Evolutionary conservation across 352 stramenopile genomes (phyloP), one percentile per base, ranked within the genome.

Genomic region (Globisporangium viniferum): DNA sequence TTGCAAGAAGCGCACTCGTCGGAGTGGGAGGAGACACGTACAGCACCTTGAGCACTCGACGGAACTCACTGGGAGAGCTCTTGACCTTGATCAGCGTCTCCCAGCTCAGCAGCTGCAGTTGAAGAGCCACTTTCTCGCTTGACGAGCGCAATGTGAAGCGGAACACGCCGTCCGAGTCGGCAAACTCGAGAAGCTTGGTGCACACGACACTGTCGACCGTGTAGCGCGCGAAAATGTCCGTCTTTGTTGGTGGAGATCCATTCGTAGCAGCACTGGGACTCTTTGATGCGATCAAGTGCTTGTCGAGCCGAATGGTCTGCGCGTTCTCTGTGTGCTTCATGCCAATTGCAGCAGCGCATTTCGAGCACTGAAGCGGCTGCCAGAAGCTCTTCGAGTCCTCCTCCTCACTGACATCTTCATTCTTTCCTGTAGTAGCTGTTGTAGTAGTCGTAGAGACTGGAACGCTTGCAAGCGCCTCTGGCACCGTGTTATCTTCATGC

Each of bases 91-190:
- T 73, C 75, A 81, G 88, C 3, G 82, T 84, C 33, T 94, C 84
- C 86, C 86, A 94, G 66, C 78, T 89, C 10, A 94, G 68, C 35
- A 94, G 59, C 59, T 94, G 86, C 57, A 92, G 33, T 46, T 55
- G 59, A 27, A 55, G 58, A 5, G 57, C 33, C 22, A 62, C 54
- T 4, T 64, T 10, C 20, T 51, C 62, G 12, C 4, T 5, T n/a
- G 58, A 14, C 35, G 68, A 9, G 22, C 64, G 24, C 57, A 94
- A 61, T 0, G 75, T 18, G 56, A 87, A 95, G 9, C 82, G 84
- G 56, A 95, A 95, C 14, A 90, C 73, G 5, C 87, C 87, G 31
- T 92, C 83, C 10, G 83, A 81, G 53, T 95, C 87, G 18, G 81
- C 83, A 41, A 84, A 69, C 64, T 93, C 83, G 20, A 93, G 74